Conservation (phyloP, 2,329 filamentous ascomycete genomes). For the Aspergillus phoenicis region DNA sequence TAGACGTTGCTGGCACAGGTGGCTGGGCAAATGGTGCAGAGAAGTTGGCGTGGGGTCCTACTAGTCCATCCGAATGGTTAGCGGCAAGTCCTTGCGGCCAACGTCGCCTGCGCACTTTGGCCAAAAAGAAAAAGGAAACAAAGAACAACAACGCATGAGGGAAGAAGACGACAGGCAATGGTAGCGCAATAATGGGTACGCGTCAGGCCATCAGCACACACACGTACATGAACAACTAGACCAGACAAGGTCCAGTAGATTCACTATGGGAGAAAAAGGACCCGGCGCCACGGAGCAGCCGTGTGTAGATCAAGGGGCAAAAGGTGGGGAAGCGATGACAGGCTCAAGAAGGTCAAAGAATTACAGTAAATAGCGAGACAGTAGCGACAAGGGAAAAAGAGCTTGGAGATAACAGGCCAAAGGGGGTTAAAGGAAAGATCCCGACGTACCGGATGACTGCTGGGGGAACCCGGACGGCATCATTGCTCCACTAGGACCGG, state of each 20-base stretch:
- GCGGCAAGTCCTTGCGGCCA: conserved; percentile 17
- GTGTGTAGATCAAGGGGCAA: conserved; percentile 2
- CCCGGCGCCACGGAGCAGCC: neutral
- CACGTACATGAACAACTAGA: neutral
- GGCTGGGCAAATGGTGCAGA: conserved; percentile 39
- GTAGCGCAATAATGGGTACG: conserved; percentile 2
- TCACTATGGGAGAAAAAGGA: neutral
- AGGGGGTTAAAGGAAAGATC: conserved; percentile 9
- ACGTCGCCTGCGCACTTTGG: conserved; percentile 5
- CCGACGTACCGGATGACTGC: conserved; percentile 38
- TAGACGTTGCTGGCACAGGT: conserved; percentile 30
- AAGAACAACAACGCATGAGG: neutral
- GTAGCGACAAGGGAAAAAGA: neutral
- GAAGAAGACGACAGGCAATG: neutral
- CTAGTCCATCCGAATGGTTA: conserved; percentile 24
- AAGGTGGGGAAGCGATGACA: conserved; percentile 5
- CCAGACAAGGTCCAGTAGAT: conserved; percentile 2
- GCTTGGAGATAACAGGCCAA: conserved; percentile 13
- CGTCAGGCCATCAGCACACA: neutral
- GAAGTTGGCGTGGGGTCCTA: conserved; percentile 42
- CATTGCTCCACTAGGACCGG: conserved; percentile 41
- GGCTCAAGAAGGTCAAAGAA: neutral
- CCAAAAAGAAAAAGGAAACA: neutral
- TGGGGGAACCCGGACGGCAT: conserved; percentile 41
- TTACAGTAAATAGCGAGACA: neutral